Percentiles rank a stretch among this genome's conserved stretches.
phyloP scores from a whole-genome alignment of 768 basidiomycete genomes.

The Suillus cothurnatus region DNA sequence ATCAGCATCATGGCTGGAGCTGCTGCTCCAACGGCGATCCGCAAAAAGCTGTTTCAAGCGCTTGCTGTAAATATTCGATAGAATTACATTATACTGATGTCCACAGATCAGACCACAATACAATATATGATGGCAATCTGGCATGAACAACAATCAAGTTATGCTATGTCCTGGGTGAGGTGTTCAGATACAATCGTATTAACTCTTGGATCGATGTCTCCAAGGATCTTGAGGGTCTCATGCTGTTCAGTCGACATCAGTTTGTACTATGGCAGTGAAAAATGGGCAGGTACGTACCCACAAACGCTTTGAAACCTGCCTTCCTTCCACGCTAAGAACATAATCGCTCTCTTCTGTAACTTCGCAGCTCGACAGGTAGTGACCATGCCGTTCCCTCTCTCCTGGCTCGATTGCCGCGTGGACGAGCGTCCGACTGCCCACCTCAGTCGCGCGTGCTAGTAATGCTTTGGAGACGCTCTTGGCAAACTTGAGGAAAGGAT shows the following conservation, averaged over 20 bases:
- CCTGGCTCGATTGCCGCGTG: conserved; percentile 33
- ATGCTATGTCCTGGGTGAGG: conserved; percentile 10
- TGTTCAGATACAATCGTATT: conserved; percentile 27
- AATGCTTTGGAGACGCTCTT: conserved; percentile 18
- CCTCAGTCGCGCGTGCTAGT: conserved; percentile 35
- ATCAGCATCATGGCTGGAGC: no score
- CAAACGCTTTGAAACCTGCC: conserved; percentile 28
- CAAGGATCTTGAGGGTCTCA: conserved; percentile 31
- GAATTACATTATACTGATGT: background rate
- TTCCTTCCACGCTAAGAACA: conserved; percentile 29
- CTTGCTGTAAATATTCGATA: background rate
- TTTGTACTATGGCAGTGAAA: background rate
- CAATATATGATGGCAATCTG: background rate
- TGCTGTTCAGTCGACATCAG: conserved; percentile 15
- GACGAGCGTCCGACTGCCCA: conserved; percentile 39
- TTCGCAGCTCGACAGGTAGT: conserved; percentile 29
- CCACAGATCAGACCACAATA: background rate
- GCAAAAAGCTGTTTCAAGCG: no score
- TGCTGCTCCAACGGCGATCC: no score
- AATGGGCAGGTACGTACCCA: conserved; percentile 32
- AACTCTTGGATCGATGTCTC: conserved; percentile 31
- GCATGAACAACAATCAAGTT: background rate
- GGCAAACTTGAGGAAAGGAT: background rate
- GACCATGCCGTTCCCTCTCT: conserved; percentile 30
- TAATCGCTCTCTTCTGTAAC: conserved; percentile 35